phyloP scores from a whole-genome alignment of 495 filamentous ascomycete genomes.

The Alectoria sarmentosa region DNA sequence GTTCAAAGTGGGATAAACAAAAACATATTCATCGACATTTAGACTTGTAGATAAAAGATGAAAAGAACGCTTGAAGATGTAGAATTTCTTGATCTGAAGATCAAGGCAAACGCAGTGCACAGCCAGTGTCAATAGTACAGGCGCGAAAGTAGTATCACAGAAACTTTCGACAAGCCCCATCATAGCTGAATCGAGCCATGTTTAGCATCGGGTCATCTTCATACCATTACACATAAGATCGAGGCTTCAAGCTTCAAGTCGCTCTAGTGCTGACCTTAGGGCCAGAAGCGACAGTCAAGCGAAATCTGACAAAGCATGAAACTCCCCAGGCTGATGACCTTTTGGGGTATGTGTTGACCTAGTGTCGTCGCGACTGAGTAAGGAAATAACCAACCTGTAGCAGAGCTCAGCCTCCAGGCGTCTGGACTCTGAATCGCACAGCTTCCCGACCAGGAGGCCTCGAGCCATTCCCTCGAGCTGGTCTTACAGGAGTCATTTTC shows the following conservation, averaged over 20 bases:
- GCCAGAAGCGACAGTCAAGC: conserved; percentile 5
- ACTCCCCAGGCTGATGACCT: background rate
- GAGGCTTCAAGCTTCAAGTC: background rate
- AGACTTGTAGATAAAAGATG: background rate
- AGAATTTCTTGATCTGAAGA: background rate
- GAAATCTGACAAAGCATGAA: conserved; percentile 11
- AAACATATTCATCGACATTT: background rate
- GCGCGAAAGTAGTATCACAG: background rate
- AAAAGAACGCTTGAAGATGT: background rate
- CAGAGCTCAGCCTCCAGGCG: background rate
- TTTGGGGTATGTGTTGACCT: background rate
- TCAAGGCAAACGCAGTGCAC: background rate
- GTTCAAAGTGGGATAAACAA: background rate
- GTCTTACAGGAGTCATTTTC: no score
- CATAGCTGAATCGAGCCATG: background rate
- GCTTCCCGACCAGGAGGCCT: background rate
- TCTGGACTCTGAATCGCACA: no score
- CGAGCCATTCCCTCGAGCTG: no score
- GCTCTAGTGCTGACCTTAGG: background rate
- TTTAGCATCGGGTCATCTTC: background rate
- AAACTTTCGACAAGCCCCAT: no score
- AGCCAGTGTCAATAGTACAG: background rate
- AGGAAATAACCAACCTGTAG: background rate
- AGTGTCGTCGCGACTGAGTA: background rate
- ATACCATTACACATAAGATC: background rate